Base-by-base conservation (phyloP, 768 basidiomycete genomes). In the Mycena filopes region DNA sequence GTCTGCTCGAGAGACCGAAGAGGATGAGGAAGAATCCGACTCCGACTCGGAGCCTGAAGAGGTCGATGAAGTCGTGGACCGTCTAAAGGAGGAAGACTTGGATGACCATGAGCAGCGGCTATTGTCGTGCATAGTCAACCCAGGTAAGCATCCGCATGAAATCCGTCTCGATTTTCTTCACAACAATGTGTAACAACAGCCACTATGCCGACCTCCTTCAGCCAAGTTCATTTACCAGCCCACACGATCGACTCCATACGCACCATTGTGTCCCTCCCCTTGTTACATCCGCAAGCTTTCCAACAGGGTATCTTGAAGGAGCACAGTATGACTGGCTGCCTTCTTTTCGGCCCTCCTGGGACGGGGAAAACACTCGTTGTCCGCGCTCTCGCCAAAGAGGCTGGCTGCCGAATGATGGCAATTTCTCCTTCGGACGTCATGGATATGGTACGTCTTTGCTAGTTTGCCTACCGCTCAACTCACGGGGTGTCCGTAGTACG, bases 371-470 rank as follows among this genome's bases (percentile, higher is more conserved):
- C 95, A 0, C 80, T 96, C 18, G 85, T 95, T 12, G 94, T 95
- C 12, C 88, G 95, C 49, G 96, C 96, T 21, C 84, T 98, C 12
- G 96, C 96, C 3, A 93, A 92, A 72, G 96, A 98, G 76, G 94
- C 94, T 50, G 96, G 95, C 5, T 96, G 95, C 70, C 85, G 94
- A 53, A 98, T 98, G 96, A 79, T 98, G 73, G 87, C 89, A 13
- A 84, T 98, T 50, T 91, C 93, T 46, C 94, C 96, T 8, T 94
- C 95, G 12, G 96, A 98, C 73, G 93, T 98, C 48, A 95, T 96
- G 89, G 95, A 98, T 75, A 96, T 96, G 94, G 94, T 94, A 66
- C 48, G 84, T 74, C 63, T 56, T 13, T 40, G 28, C 43, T 56
- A 38, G 45, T 33, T 45, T 26, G 42, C 29, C 61, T n/a, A 5